Evolutionary conservation across 169 alveolate species (phyloP), one percentile per base, ranked within the genome.

Genomic region (Perkinsus chesapeaki): DNA sequence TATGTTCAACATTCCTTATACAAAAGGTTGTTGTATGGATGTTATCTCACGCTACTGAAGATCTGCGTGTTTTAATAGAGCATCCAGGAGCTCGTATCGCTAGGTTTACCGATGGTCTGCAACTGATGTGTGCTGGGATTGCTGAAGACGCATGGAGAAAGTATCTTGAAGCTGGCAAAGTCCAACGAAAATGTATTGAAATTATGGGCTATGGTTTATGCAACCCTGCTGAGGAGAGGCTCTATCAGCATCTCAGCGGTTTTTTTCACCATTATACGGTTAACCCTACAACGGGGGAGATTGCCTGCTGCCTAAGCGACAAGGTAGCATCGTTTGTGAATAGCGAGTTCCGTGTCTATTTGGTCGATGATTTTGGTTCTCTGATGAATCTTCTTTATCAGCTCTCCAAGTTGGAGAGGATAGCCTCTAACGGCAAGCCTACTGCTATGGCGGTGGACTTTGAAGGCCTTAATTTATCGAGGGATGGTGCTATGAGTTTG

Each of bases 251-350:
- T 60, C 23, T 60, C 37, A 60, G 82, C 31, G 82, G 82, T 34
- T 91, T 91, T 91, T 91, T 91, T 19, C 92, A 91, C 73, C 48
- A 91, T 39, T 91, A 91, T 37, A 91, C 92, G n/a, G 48, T 91
- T 5, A 39, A 91, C 23, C 39, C 92, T 0, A 91, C 48, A 19
- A 39, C 39, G 7, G 48, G 73, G 72, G 92, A 91, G n/a, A 91
- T 91, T 39, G 37, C 92, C 10, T 39, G 73, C 39, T 39, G 48
- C 3, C 92, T 91, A 37, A 60, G 82, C 82, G 82, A 60, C 31
- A 60, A 60, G 23, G 82, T 60, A 16, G 82, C 82, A 34, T 60
- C 92, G n/a, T 39, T 91, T 72, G 48, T 91, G 73, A 23, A 39
- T 27, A 39, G 72, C 92, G 73, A 39, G 5, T 91, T 91, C 72